Evolutionary conservation across 2,329 filamentous ascomycete genomes (phyloP).

Genomic region (Aspergillus sp.): DNA sequence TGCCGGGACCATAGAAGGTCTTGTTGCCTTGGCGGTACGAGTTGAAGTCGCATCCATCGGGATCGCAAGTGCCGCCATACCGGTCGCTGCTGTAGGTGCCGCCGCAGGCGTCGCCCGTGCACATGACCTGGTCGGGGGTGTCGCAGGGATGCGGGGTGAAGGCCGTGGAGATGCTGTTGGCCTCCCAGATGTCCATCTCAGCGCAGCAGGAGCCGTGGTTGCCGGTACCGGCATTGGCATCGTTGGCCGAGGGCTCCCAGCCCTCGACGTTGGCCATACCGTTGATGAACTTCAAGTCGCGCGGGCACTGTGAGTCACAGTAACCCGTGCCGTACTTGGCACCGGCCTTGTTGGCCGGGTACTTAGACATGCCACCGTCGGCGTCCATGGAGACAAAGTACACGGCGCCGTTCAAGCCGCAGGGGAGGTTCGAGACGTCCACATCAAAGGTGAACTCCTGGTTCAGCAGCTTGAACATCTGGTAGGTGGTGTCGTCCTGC

Average conservation of each 20-base stretch:
- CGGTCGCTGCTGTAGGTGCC: constrained; percentile 53
- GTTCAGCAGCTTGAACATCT: constrained; percentile 63
- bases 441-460: constrained; percentile 72
- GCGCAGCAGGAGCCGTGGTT: constrained; percentile 61
- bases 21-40: constrained; percentile 63
- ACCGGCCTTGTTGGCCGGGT: constrained; percentile 54
- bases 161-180: constrained; percentile 63
- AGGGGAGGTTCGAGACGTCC: constrained; percentile 65
- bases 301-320: constrained; percentile 59
- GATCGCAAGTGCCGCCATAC: constrained; percentile 63
- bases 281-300: constrained; percentile 48
- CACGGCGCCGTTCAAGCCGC: constrained; percentile 69
- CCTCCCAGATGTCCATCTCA: constrained; percentile 71
- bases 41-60: constrained; percentile 71
- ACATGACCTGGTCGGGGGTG: constrained; percentile 49
- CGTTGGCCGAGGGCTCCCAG: constrained; percentile 51
- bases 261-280: constrained; percentile 55
- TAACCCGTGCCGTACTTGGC: constrained; percentile 63
- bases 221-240: constrained; percentile 54
- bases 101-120: constrained; percentile 52
- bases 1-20: constrained; percentile 60
- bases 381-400: constrained; percentile 63
- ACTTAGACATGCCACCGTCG: constrained; percentile 57
- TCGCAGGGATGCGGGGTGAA: constrained; percentile 65
- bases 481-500: constrained; percentile 59